phyloP scores from a whole-genome alignment of 73 alveolate genomes.

The Paramecium pentaurelia region DNA sequence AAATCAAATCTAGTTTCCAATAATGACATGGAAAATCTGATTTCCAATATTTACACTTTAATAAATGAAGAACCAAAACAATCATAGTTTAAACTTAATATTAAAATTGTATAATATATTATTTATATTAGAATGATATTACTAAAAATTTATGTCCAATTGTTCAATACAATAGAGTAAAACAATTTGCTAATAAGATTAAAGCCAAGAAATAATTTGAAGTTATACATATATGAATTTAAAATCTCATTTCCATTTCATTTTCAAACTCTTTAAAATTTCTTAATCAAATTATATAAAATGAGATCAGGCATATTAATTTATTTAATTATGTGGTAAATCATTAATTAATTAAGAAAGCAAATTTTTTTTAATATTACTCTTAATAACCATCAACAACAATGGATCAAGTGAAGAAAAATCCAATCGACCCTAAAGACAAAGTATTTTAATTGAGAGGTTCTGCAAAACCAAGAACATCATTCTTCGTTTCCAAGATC shows the following conservation, averaged over 20 bases:
- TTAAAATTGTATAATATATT: background rate
- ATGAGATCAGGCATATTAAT: background rate
- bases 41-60: background rate
- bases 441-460: conserved; percentile 1
- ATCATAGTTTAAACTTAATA: background rate
- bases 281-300: background rate
- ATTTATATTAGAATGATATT: background rate
- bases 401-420: conserved; percentile 36
- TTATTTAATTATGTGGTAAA: conserved; percentile 6
- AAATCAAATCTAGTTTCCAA: background rate
- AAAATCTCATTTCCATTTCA: background rate
- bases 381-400: background rate
- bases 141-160: background rate
- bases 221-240: background rate
- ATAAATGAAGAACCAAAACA: background rate
- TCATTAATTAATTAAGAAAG: background rate
- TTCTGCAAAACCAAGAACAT: background rate
- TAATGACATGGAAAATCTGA: background rate
- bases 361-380: background rate
- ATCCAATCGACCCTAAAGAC: conserved; percentile 35
- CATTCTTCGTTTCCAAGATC: conserved; percentile 7
- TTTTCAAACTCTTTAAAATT: background rate
- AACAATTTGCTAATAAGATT: background rate
- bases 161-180: background rate
- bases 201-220: background rate